Evolutionary conservation across 1,284 basidiomycete genomes (phyloP).

Genomic region (Pseudomicrostroma phylloplanum): DNA sequence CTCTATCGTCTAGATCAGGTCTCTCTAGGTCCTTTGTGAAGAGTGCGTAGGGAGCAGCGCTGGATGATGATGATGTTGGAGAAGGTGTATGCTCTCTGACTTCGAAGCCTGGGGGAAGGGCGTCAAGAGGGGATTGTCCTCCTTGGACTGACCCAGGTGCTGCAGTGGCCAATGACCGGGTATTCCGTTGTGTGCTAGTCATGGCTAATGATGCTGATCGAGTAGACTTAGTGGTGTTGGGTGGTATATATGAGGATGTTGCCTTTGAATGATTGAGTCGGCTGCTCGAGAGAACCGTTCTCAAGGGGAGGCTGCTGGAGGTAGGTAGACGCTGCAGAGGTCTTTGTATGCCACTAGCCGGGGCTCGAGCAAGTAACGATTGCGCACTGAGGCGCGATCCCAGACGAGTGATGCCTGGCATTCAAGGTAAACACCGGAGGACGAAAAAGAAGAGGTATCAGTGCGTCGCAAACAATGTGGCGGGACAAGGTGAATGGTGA

Average conservation of each 20-base stretch:
- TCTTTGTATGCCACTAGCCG: neutral
- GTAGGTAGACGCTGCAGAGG: neutral
- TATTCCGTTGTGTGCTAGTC: neutral
- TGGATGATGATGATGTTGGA: constrained; percentile 13
- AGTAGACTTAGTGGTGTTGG: neutral
- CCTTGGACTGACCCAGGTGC: neutral
- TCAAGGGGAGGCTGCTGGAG: neutral
- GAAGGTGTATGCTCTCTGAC: constrained; percentile 16
- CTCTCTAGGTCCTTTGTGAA: constrained; percentile 34
- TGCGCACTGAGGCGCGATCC: constrained; percentile 2
- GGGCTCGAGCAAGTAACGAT: neutral
- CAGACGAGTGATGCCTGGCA: constrained; percentile 4
- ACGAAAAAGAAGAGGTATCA: no score
- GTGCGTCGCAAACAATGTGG: no score
- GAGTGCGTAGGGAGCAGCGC: constrained; percentile 31
- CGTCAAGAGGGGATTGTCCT: neutral
- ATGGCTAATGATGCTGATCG: neutral
- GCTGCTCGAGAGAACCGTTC: neutral
- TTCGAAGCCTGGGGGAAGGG: constrained; percentile 27
- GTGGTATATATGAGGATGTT: neutral
- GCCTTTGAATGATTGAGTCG: neutral
- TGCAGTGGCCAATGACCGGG: constrained; percentile 4
- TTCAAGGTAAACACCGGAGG: neutral
- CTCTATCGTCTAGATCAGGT: constrained; percentile 27
- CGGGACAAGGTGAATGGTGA: no score